Conservation (phyloP, 2,329 filamentous ascomycete species). For the Penicillium crustosum region DNA sequence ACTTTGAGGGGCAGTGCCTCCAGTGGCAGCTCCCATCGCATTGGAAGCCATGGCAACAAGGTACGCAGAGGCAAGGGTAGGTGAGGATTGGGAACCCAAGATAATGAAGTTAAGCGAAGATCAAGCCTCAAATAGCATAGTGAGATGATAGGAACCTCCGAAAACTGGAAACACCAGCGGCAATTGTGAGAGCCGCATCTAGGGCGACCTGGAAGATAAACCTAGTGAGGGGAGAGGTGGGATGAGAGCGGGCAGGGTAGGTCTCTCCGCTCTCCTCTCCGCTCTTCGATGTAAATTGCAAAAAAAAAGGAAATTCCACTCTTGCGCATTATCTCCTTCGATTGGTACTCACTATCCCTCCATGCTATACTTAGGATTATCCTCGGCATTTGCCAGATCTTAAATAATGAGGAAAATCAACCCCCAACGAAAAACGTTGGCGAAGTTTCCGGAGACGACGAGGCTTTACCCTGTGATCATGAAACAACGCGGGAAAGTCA, state of each 20-base stretch:
- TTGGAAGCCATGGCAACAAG: conserved; percentile 27
- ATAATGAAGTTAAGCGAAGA: not conserved
- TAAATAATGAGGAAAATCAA: not conserved
- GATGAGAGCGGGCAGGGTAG: conserved; percentile 9
- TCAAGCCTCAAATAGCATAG: conserved; percentile 19
- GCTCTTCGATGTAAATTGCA: not conserved
- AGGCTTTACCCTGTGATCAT: conserved; percentile 2
- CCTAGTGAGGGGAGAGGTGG: conserved; percentile 3
- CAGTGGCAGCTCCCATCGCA: conserved; percentile 30
- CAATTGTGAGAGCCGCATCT: conserved; percentile 24
- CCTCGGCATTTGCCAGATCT: not conserved
- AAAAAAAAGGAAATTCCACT: not conserved
- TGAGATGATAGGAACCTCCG: conserved; percentile 11
- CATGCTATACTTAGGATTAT: not conserved
- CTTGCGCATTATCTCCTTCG: not conserved
- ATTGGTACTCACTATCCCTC: not conserved
- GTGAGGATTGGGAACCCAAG: not conserved
- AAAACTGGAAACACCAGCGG: conserved; percentile 20
- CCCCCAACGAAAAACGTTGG: conserved; percentile 2
- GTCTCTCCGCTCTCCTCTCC: conserved; percentile 12
- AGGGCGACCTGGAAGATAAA: conserved; percentile 16
- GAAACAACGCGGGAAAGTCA: conserved; percentile 1
- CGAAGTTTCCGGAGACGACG: conserved; percentile 25
- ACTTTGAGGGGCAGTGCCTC: conserved; percentile 58
- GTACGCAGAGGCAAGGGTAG: not conserved